Base-by-base conservation (phyloP, 2,329 filamentous ascomycete genomes). In the Arthrocladium fulminans region DNA sequence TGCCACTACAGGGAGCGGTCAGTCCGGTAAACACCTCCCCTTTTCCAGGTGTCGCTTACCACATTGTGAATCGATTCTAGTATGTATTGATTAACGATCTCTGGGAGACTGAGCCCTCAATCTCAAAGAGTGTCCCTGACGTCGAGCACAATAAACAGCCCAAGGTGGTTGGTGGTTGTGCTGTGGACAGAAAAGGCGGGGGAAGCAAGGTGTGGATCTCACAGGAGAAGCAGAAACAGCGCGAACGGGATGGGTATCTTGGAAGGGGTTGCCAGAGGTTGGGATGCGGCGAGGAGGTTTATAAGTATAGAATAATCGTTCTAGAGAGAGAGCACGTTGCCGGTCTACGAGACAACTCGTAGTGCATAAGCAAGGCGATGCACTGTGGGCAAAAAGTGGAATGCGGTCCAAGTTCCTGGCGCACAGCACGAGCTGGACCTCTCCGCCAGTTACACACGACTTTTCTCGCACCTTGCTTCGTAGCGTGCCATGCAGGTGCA, bases 1-100 rank as follows among this genome's bases (percentile, higher is more conserved):
- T 94, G 70, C 87, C 87, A 83, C 86, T 90, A 57, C 13, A 15
- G 52, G 29, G 7, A 29, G 32, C 34, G 32, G 44, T 40, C 46
- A 48, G 46, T 34, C 20, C 29, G 44, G 5, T 25, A n/a, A 12
- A 15, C 34, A 38, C 15, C 13, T 25, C 44, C 27, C 7, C 12
- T 22, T 15, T 5, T 30, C 40, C n/a, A 34, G 25, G n/a, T 10
- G 15, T 7, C 20, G 17, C 44, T 38, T 27, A 47, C 44, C 44
- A 47, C 44, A 47, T 47, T 29, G 30, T 47, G 34, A 47, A 19
- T 25, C 20, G 27, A 12, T 44, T 30, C 23, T 30, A 25, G n/a
- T 25, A n/a, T n/a, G n/a, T 9, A 6, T 12, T 27, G 10, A 12
- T 42, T n/a, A n/a, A 27, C 19, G n/a, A 7, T 9, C 4, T 35